Base-by-base conservation (phyloP, 2,329 filamentous ascomycete species). In the Coleophoma crateriformis region DNA sequence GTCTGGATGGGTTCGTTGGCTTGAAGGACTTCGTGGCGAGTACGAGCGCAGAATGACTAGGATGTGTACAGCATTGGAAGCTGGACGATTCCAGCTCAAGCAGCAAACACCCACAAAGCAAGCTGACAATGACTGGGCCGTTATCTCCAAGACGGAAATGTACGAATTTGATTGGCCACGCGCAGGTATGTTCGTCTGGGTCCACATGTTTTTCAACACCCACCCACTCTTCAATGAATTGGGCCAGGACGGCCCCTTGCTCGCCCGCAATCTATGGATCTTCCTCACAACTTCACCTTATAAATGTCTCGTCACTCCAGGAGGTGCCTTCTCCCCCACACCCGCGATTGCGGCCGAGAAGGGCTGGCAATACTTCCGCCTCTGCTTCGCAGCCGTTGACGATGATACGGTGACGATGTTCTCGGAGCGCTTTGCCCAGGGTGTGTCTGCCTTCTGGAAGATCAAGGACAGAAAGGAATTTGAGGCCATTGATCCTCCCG, bases 101-200 rank as follows among this genome's bases (percentile, higher is more conserved):
- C 75, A 81, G 56, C 79, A 77, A n/a, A 76, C 71, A 0, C 71
- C 73, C 2, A 58, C 70, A 41, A 68, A 69, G 42, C 71, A 75
- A 34, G 83, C 85, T n/a, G 74, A 78, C 44, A 70, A 78, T 38
- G 86, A 87, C 50, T 94, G 88, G 84, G 79, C 84, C 51, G 78
- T 91, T 51, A 77, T 95, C 43, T 83, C 84, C 61, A 90, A 87
- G 69, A 85, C 80, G 1, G 76, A 78, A 52, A 78, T 95, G 57
- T 88, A 85, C 67, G 80, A 84, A 42, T 96, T 95, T 63, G 69
- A 78, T 58, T 90, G 87, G 77, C 90, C 91, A 1, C 80, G 87
- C 27, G 91, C 85, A 34, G 91, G 91, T 63, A 96, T 96, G 90
- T 96, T 96, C 67, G 69, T 95, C 49, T 96, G 91, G 91, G 61